Conservation (phyloP, 1,284 basidiomycete species). For the Ganoderma resinaceum region DNA sequence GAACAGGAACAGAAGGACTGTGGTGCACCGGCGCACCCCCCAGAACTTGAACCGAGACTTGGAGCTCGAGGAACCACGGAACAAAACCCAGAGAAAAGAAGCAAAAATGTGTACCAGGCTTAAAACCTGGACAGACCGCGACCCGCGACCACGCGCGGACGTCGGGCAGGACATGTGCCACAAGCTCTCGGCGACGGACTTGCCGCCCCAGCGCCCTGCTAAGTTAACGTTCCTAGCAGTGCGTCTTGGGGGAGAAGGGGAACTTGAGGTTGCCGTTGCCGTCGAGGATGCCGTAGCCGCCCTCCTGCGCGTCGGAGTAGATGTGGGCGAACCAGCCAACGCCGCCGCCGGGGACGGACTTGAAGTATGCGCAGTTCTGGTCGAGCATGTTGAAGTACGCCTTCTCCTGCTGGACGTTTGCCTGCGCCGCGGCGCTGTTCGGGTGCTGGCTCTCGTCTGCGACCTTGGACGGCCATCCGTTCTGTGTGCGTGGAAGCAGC, state of each 20-base stretch:
- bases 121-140: background rate
- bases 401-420: slow-evolving; percentile 66
- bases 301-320: slow-evolving; percentile 70
- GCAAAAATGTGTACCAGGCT: background rate
- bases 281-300: slow-evolving; percentile 71
- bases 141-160: background rate
- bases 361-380: slow-evolving; percentile 64
- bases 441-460: slow-evolving; percentile 65
- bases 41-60: background rate
- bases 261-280: slow-evolving; percentile 58
- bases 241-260: slow-evolving; percentile 49
- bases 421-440: slow-evolving; percentile 58
- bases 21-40: slow-evolving; percentile 1
- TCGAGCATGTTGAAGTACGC: slow-evolving; percentile 70
- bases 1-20: background rate
- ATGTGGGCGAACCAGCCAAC: slow-evolving; percentile 85
- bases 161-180: background rate
- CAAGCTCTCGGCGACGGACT: background rate
- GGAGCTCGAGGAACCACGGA: background rate
- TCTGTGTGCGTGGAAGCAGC: slow-evolving; percentile 47
- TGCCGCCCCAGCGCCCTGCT: background rate
- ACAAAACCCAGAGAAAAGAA: background rate
- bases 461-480: slow-evolving; percentile 73
- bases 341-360: slow-evolving; percentile 62
- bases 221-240: slow-evolving; percentile 37